Evolutionary conservation across 139 green algal genomes (phyloP).

Genomic region (Yamagishiella unicocca): DNA sequence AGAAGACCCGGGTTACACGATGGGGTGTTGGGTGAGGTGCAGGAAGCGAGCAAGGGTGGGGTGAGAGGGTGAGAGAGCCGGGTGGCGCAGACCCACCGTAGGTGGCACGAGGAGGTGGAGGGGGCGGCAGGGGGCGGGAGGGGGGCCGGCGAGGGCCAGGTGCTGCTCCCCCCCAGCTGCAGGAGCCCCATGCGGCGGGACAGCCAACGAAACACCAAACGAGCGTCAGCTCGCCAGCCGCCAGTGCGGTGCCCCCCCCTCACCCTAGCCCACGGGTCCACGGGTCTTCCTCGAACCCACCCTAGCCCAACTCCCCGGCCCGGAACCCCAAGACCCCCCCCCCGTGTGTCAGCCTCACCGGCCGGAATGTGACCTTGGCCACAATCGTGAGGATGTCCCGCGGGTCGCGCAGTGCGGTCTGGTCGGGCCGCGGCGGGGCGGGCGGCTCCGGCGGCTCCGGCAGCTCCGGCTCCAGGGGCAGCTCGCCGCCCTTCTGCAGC

Average conservation of each 20-base stretch:
- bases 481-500: background rate
- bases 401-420: background rate
- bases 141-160: no score
- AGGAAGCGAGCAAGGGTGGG: no score
- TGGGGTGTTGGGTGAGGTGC: no score
- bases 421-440: conserved; percentile 6
- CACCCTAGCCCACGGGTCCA: background rate
- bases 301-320: background rate
- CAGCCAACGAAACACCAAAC: no score
- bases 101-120: no score
- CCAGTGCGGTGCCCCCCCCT: background rate
- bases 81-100: no score
- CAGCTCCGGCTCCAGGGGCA: conserved; percentile 21
- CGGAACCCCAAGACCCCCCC: background rate
- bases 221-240: no score
- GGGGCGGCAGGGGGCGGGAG: no score
- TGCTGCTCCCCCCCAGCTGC: no score
- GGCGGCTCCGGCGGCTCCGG: background rate
- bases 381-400: background rate
- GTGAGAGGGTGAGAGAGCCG: no score
- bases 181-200: no score
- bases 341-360: background rate
- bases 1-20: no score
- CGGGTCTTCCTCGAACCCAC: background rate
- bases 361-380: background rate